Evolutionary conservation across 2,329 filamentous ascomycete genomes (phyloP).

Genomic region (Hymenoscyphus occultus): DNA sequence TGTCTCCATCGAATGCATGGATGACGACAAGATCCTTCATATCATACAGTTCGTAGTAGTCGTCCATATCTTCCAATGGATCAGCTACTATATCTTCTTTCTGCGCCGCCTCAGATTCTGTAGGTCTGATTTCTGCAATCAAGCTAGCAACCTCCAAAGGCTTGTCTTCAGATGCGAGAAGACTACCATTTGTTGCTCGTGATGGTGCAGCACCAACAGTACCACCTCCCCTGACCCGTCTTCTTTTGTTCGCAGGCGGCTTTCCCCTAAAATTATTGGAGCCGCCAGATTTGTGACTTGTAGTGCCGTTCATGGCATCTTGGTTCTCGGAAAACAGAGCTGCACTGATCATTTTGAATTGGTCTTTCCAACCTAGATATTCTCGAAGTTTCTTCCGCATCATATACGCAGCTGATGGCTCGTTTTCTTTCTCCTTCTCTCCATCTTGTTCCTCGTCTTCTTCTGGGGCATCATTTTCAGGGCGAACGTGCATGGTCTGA

Average conservation of each 20-base stretch:
- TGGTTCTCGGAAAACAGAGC: constrained; percentile 78
- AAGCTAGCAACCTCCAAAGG: constrained; percentile 78
- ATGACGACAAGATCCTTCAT: constrained; percentile 86
- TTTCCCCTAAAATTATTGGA: constrained; percentile 50
- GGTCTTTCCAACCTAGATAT: constrained; percentile 87
- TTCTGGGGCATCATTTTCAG: constrained; percentile 41
- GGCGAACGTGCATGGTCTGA: constrained; percentile 79
- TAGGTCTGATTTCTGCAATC: constrained; percentile 79
- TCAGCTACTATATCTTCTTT: constrained; percentile 76
- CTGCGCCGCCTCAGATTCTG: constrained; percentile 69
- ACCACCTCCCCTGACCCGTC: constrained; percentile 78
- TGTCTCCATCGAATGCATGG: constrained; percentile 91
- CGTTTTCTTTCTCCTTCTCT: constrained; percentile 52
- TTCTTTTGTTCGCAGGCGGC: constrained; percentile 78
- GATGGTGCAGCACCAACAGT: constrained; percentile 54
- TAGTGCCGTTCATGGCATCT: constrained; percentile 66
- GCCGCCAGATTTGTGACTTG: constrained; percentile 48
- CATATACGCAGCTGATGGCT: constrained; percentile 78
- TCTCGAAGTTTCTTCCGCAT: constrained; percentile 83
- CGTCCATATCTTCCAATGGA: constrained; percentile 85
- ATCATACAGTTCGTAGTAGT: constrained; percentile 87
- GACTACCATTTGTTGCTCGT: constrained; percentile 69
- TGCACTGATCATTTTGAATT: constrained; percentile 81
- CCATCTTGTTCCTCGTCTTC: constrained; percentile 42
- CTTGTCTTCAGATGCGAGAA: constrained; percentile 77